phyloP scores from a whole-genome alignment of 768 basidiomycete genomes.

The Ramaria sp. region DNA sequence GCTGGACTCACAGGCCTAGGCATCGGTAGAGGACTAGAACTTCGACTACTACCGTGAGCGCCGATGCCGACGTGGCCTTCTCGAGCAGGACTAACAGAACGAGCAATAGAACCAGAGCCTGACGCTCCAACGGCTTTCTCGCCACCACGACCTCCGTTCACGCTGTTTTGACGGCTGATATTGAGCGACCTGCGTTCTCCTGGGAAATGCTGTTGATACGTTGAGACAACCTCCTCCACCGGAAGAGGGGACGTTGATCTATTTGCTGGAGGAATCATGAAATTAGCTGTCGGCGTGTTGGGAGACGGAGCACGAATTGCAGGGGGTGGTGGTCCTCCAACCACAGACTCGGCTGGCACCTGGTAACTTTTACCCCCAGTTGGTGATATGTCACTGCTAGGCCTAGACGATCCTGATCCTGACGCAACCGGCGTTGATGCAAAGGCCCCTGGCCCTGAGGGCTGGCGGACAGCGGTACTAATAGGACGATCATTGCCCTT shows the following conservation, averaged over 20 bases:
- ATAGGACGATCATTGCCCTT: slow-evolving; percentile 21
- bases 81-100: slow-evolving; percentile 38
- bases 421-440: not conserved
- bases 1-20: slow-evolving; percentile 26
- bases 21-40: slow-evolving; percentile 48
- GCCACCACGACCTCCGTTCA: slow-evolving; percentile 20
- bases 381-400: slow-evolving; percentile 4
- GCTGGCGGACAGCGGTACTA: not conserved
- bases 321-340: slow-evolving; percentile 58
- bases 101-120: slow-evolving; percentile 29
- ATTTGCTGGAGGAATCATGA: slow-evolving; percentile 55
- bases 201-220: slow-evolving; percentile 80
- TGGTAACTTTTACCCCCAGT: slow-evolving; percentile 19
- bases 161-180: slow-evolving; percentile 19
- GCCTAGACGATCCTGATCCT: slow-evolving; percentile 15
- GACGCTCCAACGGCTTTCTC: slow-evolving; percentile 7
- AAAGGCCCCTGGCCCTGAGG: not conserved
- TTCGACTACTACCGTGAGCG: slow-evolving; percentile 44
- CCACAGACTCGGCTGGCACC: slow-evolving; percentile 63
- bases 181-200: slow-evolving; percentile 50
- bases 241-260: slow-evolving; percentile 29
- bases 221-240: slow-evolving; percentile 60
- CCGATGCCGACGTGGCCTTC: slow-evolving; percentile 77
- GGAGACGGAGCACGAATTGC: slow-evolving; percentile 61
- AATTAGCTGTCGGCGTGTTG: slow-evolving; percentile 56